Evolutionary conservation across 2,329 filamentous ascomycete species (phyloP), one percentile per base, ranked within the genome.

Genomic region (Pseudohalonectria lignicola): DNA sequence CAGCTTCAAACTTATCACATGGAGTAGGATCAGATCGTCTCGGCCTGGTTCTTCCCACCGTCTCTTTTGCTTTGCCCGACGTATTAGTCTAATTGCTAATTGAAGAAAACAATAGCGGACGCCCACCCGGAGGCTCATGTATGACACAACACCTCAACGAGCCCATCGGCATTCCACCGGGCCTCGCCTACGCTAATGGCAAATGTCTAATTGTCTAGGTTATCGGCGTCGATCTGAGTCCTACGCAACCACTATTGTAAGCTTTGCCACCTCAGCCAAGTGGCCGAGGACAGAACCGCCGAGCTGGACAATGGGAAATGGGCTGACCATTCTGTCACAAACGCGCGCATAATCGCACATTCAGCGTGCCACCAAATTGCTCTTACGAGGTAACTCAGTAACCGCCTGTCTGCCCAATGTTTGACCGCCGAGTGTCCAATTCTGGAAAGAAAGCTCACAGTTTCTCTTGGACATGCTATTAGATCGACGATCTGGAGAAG

Each of bases 401-500:
- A 26, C 12, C 23, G 8, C 12, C 23, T 12, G 23, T 26, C 23
- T 12, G 8, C 23, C 23, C 8, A 26, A n/a, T 17, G 29, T 17
- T n/a, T 15, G 8, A 31, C 8, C 29, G 25, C n/a, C 25, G 25
- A 28, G 25, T n/a, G 9, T n/a, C n/a, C n/a, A 21, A 34, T 23
- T 33, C 4, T 17, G 13, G 15, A 18, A 5, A 9, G 5, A 3
- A 36, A 16, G 13, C n/a, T 18, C 11, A 43, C 34, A 4, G 41
- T 6, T 23, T 4, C n/a, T 11, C n/a, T 18, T 23, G 19, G 9
- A 20, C 8, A 13, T 10, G 26, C 15, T n/a, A 45, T 23, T 42
- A 49, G 29, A 39, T 48, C 9, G 46, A 49, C 39, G 47, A 49
- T 35, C 15, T 49, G 12, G 47, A 49, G 19, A 44, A 49, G 15